These are phyloP conservation scores for Scleromitrula shiraiana DNA, from an alignment of 2,329 filamentous ascomycete genomes.

Conservation along the genomic window DNA sequence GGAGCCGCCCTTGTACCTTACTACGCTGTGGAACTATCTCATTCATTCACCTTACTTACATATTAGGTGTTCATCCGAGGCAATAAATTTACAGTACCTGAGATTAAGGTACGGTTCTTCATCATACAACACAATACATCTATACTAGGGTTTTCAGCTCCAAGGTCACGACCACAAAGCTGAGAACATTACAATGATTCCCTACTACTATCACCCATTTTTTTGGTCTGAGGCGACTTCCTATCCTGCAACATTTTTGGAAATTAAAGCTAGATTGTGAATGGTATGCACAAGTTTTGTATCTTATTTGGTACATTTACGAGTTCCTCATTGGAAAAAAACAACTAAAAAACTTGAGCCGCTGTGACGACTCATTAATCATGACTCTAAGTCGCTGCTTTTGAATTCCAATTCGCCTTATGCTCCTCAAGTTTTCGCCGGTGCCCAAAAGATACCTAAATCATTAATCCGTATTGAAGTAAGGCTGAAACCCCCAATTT, in stretches of 20 bases:
- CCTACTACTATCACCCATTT: no score
- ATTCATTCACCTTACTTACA: no score
- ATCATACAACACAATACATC: no score
- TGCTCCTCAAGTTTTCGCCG: neutral
- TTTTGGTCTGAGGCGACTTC: neutral
- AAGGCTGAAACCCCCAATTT: neutral
- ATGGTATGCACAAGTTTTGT: neutral
- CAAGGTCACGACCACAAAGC: no score
- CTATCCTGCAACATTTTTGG: neutral
- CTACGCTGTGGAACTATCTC: no score
- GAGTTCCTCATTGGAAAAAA: neutral
- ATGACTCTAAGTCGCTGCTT: neutral
- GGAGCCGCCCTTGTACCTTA: no score
- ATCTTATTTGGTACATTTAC: neutral
- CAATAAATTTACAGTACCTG: no score
- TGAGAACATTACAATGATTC: no score
- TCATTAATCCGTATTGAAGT: neutral
- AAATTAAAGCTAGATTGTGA: neutral
- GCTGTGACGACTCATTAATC: no score
- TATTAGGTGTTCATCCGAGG: no score
- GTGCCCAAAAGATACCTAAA: neutral
- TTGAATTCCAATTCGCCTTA: neutral
- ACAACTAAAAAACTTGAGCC: neutral
- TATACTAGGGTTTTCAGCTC: no score
- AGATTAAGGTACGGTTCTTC: no score